Evolutionary conservation across 441 rosid genomes (phyloP), one percentile per base, ranked within the genome.

Genomic region (Macaranga tanarius): DNA sequence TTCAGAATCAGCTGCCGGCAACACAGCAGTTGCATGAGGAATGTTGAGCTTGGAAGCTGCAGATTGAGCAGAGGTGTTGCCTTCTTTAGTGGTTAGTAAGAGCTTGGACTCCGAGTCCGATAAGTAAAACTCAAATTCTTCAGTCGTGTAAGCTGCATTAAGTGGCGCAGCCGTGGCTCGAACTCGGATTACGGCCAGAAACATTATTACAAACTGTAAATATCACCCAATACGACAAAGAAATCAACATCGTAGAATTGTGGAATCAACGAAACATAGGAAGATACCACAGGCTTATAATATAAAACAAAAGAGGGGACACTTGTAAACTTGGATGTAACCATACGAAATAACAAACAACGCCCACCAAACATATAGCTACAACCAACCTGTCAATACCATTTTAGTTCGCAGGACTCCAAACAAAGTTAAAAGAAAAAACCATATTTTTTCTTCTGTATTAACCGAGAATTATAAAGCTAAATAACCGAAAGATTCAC

Each of bases 71-170:
- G 85, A 64, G 3, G 25, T 28, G 82, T 88, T 88, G 7, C 95
- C 93, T 72, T 87, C 90, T 10, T 64, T 67, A 0, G 84, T 64
- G n/a, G 89, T 89, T 56, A 93, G 7, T 5, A 91, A 77, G 19
- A 91, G 81, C 88, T 87, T 91, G 7, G 98, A 87, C 42, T 88
- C 97, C 2, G 98, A 93, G 77, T 93, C 98, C 2, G 97, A 83
- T n/a, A 93, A 87, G 80, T 92, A 92, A 74, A 92, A 91, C 85
- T 88, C 95, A 76, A 89, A 91, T 68, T 92, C 98, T 60, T 91
- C 98, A n/a, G 81, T 70, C 1, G 97, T 93, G 84, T 93, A 93
- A 12, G 95, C 95, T 0, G 89, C 58, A 78, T 93, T 93, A 20
- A 92, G 86, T 10, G 98, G 98, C 45, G 93, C 93, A 47, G 89